A percentile compares a stretch with the other conserved stretches of the same genome.
Evolutionary conservation across 306 rosid species (phyloP).

Genomic region (Dryas drummondii): DNA sequence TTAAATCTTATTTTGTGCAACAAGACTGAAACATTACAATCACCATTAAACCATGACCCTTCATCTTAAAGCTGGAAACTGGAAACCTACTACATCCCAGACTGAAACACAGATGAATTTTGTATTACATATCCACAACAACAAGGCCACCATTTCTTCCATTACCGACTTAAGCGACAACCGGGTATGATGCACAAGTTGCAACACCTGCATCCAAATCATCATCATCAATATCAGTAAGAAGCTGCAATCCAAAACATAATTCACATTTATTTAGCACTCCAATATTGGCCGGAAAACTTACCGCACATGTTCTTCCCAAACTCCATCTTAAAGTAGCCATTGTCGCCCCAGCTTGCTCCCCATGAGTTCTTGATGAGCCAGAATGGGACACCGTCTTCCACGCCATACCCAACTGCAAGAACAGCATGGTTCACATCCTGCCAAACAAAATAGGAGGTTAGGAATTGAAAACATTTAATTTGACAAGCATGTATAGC

Average conservation of each 20-base stretch:
- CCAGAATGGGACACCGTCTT: slow-evolving; percentile 78
- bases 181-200: slow-evolving; percentile 92
- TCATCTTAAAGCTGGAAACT: neutral
- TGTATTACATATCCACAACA: slow-evolving; percentile 16
- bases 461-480: neutral
- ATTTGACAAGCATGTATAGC: too few species aligned
- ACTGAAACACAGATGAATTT: slow-evolving; percentile 4
- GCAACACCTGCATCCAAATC: slow-evolving; percentile 63
- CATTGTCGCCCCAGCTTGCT: slow-evolving; percentile 70
- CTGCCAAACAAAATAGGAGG: slow-evolving; percentile 38
- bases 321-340: slow-evolving; percentile 93
- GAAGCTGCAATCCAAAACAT: neutral
- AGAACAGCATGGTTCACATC: slow-evolving; percentile 98
- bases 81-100: slow-evolving; percentile 8
- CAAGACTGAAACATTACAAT: slow-evolving; percentile 17
- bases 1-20: slow-evolving; percentile 28
- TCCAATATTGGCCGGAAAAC: slow-evolving; percentile 26
- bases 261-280: neutral
- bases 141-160: slow-evolving; percentile 13
- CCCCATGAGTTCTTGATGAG: slow-evolving; percentile 96
- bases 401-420: slow-evolving; percentile 92
- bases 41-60: slow-evolving; percentile 17
- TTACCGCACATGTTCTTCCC: slow-evolving; percentile 99
- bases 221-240: slow-evolving; percentile 4
- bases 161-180: slow-evolving; percentile 47